phyloP scores from a whole-genome alignment of 2,329 filamentous ascomycete species.

The Colletotrichum viniferum region DNA sequence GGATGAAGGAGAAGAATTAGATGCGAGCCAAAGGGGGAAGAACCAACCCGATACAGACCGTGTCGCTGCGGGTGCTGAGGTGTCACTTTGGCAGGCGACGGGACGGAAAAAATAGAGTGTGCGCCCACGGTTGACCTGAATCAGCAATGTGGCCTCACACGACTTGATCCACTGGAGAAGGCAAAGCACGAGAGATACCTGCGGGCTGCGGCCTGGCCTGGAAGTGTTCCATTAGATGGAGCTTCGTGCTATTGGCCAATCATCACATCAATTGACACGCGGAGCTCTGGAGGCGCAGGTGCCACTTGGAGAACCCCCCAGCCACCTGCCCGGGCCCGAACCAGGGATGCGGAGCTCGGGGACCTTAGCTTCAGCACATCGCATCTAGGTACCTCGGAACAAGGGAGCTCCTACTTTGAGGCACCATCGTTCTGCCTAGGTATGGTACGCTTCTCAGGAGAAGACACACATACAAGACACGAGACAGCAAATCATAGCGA shows the following conservation, averaged over 20 bases:
- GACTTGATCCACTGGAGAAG: constrained; percentile 11
- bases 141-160: constrained; percentile 21
- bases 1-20: not conserved
- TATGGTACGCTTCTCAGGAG: not conserved
- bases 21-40: not conserved
- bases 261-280: not conserved
- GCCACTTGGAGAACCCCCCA: constrained; percentile 2
- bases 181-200: not conserved
- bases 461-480: not conserved
- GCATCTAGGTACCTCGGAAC: not conserved
- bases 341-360: not conserved
- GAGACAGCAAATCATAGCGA: not conserved
- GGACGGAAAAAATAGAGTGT: constrained; percentile 7
- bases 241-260: not conserved
- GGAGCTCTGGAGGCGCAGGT: not conserved
- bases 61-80: not conserved
- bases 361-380: not conserved
- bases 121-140: not conserved
- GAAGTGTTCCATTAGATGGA: not conserved
- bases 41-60: not conserved
- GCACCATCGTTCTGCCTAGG: not conserved
- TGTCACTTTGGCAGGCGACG: constrained; percentile 4
- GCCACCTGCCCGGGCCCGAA: not conserved
- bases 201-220: not conserved
- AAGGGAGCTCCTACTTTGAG: not conserved